Evolutionary conservation across 176 grass and related monocot species (phyloP).

Genomic region (Tuctoria greenei): DNA sequence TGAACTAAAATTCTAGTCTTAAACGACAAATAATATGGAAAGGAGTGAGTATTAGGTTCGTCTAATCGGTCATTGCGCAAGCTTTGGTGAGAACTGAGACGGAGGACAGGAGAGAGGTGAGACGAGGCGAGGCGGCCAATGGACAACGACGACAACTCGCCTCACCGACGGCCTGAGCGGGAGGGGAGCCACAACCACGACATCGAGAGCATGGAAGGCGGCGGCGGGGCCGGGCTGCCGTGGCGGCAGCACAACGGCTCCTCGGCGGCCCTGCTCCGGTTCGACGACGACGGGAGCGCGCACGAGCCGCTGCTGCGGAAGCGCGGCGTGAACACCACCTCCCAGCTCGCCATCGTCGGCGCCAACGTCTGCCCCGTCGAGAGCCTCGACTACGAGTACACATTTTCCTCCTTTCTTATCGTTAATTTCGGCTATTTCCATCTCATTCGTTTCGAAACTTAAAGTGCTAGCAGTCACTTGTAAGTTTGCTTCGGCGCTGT

Average conservation of each 20-base stretch:
- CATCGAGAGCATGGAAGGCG: slow-evolving; percentile 45
- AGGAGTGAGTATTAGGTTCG: not conserved
- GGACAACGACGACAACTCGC: slow-evolving; percentile 35
- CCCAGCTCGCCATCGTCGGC: slow-evolving; percentile 87
- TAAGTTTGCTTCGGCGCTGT: not conserved
- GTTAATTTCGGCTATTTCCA: not conserved
- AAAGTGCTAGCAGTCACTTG: not conserved
- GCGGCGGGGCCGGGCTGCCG: not conserved
- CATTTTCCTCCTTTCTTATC: not conserved
- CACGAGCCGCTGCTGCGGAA: slow-evolving; percentile 63
- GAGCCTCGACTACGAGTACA: slow-evolving; percentile 96
- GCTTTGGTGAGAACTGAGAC: not conserved
- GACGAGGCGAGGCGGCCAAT: not conserved
- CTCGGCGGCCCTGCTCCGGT: slow-evolving; percentile 40
- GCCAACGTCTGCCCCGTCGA: slow-evolving; percentile 80
- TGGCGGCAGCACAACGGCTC: slow-evolving; percentile 4
- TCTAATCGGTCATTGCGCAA: not conserved
- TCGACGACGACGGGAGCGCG: slow-evolving; percentile 27
- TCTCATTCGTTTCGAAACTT: not conserved
- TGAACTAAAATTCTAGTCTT: too few species aligned
- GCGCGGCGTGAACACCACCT: slow-evolving; percentile 75
- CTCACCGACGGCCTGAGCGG: slow-evolving; percentile 29
- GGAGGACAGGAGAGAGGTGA: not conserved
- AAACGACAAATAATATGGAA: too few species aligned
- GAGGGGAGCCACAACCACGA: slow-evolving; percentile 49